Evolutionary conservation across 192 early-diverging fungal genomes (phyloP), one percentile per base, ranked within the genome.

Genomic region (Spizellomyces punctatus): DNA sequence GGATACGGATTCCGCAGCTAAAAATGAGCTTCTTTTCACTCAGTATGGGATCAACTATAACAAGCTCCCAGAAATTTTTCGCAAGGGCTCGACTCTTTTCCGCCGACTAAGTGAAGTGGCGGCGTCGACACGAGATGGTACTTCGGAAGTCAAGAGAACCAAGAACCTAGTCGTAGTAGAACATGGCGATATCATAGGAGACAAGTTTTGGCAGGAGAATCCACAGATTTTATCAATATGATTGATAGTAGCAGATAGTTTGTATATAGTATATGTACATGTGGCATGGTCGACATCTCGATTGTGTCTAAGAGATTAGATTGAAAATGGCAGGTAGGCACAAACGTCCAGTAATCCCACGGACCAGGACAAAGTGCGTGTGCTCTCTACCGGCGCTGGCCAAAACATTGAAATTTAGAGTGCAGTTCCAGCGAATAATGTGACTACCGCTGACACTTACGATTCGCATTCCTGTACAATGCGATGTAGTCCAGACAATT

Each of bases 1-100:
- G 89, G 90, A 91, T 55, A 95, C 95, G 22, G 83, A 94, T 55
- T 93, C 94, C 8, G 89, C 86, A 16, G 85, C 91, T 27, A 99
- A 99, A 74, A 92, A 98, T 78, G 96, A 98, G 75, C 82, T 99
- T 36, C 76, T 99, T 6, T 97, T 94, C 70, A 84, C 84, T 36
- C 73, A 89, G 46, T 97, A 88, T 76, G 85, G 86, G 62, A 91
- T 94, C 70, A 99, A 99, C 79, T 99, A 98, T 79, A 93, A 90
- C 78, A 85, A 89, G 42, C 73, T 94, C 46, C 87, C 87, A 5
- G 87, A 89, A 10, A 89, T 96, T n/a, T 96, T 86, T 76, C 85
- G 91, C 66, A 98, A 96, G 80, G 96, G 96, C 10, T 90, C 89
- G 43, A 89, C 93, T 0, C 75, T 98, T 17, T 76, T 91, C 59